Evolutionary conservation across 176 grass and related monocot species (phyloP).

Genomic region (Rhynchospora breviuscula): DNA sequence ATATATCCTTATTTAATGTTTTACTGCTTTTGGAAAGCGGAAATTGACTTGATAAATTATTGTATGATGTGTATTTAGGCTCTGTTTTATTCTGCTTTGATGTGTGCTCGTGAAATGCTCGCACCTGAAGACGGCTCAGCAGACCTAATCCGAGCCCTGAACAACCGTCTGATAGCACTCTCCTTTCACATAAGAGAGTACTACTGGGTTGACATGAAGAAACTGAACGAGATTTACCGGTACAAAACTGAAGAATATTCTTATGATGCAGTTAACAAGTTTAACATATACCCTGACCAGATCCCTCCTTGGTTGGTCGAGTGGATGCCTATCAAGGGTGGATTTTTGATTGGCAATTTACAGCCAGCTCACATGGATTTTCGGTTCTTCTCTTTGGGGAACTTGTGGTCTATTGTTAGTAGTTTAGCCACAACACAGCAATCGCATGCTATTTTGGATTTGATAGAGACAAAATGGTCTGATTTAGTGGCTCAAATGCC

Average conservation of each 20-base stretch:
- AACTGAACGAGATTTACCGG: constrained; percentile 91
- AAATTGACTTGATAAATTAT: constrained; percentile 17
- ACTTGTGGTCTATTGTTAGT: constrained; percentile 83
- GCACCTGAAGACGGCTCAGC: constrained; percentile 75
- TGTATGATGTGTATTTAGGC: constrained; percentile 42
- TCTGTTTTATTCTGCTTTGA: constrained; percentile 87
- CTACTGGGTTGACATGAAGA: constrained; percentile 76
- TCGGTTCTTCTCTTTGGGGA: constrained; percentile 74
- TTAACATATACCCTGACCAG: constrained; percentile 96
- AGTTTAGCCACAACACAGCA: constrained; percentile 66
- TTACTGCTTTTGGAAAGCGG: constrained; percentile 2
- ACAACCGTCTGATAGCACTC: constrained; percentile 76
- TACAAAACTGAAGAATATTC: constrained; percentile 95
- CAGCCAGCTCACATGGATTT: constrained; percentile 93
- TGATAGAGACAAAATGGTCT: constrained; percentile 78
- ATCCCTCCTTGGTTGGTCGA: constrained; percentile 78
- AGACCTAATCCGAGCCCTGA: constrained; percentile 76
- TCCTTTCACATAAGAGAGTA: constrained; percentile 92
- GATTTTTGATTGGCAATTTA: constrained; percentile 82
- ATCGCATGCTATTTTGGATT: constrained; percentile 78
- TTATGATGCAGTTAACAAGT: constrained; percentile 85
- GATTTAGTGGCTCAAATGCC: constrained; percentile 91
- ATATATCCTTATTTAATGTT: background rate
- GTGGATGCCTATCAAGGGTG: constrained; percentile 78
- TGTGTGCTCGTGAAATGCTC: constrained; percentile 82